Percentiles rank a stretch among this genome's conserved stretches.
Conservation (phyloP, 2,329 filamentous ascomycete species). For the Alternaria triticina region DNA sequence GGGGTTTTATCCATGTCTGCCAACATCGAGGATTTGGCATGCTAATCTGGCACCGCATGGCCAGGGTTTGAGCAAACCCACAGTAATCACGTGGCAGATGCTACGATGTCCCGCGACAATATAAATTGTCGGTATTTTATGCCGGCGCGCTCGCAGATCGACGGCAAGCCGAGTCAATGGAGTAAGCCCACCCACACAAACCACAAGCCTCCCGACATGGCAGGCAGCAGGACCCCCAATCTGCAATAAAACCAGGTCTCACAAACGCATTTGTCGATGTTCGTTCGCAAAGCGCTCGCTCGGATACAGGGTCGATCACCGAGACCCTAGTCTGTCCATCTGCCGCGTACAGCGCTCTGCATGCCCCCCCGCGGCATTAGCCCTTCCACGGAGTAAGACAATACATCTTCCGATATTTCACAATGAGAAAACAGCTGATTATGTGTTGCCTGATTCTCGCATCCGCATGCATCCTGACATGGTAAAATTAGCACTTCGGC, state of each 20-base stretch:
- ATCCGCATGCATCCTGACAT: neutral
- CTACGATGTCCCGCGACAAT: neutral
- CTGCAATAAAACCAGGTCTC: neutral
- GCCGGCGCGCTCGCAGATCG: neutral
- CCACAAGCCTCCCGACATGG: neutral
- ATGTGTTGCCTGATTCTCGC: conserved; percentile 1
- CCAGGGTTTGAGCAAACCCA: neutral
- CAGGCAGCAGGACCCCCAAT: neutral
- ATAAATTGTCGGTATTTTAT: neutral
- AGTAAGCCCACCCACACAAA: neutral
- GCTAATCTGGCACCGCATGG: neutral
- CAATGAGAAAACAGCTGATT: neutral
- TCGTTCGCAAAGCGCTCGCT: neutral
- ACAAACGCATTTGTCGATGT: neutral
- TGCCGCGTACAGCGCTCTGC: neutral
- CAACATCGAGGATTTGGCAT: conserved; percentile 7
- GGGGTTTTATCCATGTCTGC: neutral
- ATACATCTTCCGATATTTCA: neutral
- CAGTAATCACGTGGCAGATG: neutral
- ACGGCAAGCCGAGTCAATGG: neutral
- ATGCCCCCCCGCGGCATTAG: neutral
- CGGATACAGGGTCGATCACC: neutral
- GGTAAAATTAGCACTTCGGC: neutral
- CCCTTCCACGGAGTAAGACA: neutral
- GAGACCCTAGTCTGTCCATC: neutral